Percentiles rank a stretch among this genome's conserved stretches.
Conservation (phyloP, 2,329 filamentous ascomycete genomes). For the Stagonosporopsis tanaceti region DNA sequence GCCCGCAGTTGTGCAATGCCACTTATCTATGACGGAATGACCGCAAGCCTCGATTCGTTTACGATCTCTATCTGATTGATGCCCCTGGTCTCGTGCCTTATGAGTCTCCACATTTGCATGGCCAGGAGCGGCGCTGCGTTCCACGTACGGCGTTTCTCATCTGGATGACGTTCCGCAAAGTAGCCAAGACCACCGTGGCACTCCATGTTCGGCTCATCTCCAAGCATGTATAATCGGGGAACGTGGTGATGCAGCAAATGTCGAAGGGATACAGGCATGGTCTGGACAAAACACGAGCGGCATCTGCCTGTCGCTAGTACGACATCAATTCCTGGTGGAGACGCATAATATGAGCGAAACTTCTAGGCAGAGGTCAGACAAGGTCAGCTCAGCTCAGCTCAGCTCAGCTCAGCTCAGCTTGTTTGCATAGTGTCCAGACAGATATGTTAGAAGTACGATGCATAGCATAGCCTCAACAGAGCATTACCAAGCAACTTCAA, state of each 20-base stretch:
- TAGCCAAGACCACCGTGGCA: slow-evolving; percentile 1
- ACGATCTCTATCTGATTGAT: slow-evolving; percentile 9
- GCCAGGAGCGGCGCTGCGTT: not conserved
- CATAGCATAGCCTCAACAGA: not conserved
- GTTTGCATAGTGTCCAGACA: not conserved
- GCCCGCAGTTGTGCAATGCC: slow-evolving; percentile 12
- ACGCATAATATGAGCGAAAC: not conserved
- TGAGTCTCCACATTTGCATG: slow-evolving; percentile 2
- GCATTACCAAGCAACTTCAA: not conserved
- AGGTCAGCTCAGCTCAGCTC: not conserved
- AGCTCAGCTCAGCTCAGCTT: not conserved
- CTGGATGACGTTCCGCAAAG: not conserved
- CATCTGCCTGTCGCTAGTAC: not conserved
- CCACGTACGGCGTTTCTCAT: not conserved
- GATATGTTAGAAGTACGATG: not conserved
- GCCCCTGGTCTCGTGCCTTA: slow-evolving; percentile 3
- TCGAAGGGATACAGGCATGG: not conserved
- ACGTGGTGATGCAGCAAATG: not conserved
- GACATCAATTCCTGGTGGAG: not conserved
- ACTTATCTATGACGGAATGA: slow-evolving; percentile 18
- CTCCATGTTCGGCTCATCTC: not conserved
- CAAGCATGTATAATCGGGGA: not conserved
- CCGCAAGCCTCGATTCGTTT: not conserved
- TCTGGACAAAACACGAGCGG: not conserved
- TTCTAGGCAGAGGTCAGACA: not conserved